phyloP scores from a whole-genome alignment of 108 stramenopile species.

The Skeletonema grethae region DNA sequence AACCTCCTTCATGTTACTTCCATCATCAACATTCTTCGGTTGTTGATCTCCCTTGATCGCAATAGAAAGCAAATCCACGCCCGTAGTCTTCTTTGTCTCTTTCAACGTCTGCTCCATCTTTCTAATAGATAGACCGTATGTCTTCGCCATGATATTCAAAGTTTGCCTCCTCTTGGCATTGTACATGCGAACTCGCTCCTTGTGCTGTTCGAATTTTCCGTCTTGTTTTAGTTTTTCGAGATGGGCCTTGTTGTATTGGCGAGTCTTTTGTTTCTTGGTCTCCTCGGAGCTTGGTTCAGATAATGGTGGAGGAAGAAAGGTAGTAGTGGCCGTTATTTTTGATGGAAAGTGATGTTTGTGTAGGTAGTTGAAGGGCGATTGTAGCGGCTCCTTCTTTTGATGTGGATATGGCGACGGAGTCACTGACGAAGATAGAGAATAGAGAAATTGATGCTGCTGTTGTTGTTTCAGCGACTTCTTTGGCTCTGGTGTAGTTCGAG shows the following conservation, averaged over 20 bases:
- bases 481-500: background rate
- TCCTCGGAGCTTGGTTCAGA: background rate
- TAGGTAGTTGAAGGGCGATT: background rate
- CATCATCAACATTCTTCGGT: background rate
- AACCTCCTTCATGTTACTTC: background rate
- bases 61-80: background rate
- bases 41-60: background rate
- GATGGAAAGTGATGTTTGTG: background rate
- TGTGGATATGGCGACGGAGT: background rate
- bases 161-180: background rate
- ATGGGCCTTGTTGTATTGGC: constrained; percentile 3
- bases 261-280: background rate
- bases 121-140: background rate
- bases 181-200: background rate
- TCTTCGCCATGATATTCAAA: background rate
- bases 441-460: background rate
- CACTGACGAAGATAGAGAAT: background rate
- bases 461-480: background rate
- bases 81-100: background rate
- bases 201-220: background rate
- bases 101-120: constrained; percentile 2
- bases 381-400: background rate
- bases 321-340: background rate
- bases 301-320: background rate
- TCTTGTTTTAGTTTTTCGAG: constrained; percentile 2